Base-by-base conservation (phyloP, 2,329 filamentous ascomycete species). In the Boeremia exigua region DNA sequence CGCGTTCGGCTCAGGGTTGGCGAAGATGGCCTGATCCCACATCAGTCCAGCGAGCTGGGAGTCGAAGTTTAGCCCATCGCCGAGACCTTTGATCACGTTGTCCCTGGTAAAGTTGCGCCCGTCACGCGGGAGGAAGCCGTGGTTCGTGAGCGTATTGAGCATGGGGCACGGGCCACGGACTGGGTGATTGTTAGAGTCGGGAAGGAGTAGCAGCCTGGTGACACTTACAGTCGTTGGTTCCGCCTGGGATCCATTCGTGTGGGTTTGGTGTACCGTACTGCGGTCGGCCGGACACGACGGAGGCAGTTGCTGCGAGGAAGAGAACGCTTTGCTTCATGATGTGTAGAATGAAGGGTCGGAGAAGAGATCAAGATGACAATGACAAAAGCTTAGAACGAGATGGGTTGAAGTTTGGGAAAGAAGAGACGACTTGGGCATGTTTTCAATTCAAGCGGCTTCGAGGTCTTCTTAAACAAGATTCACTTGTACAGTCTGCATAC, bases 1-100 rank as follows among this genome's bases (percentile, higher is more conserved):
- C 8, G 67, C 66, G 33, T 71, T 71, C 3, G 67, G 67, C 12
- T 63, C 56, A 0, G 66, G 67, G 40, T 71, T 71, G 15, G 58
- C 63, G 29, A 68, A 60, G n/a, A 80, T 56, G 37, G 79, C 82
- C 48, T 75, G 70, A 6, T 77, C 62, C 59, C 76, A 82, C 71
- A 83, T 77, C 11, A 80, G 56, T 0, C 38, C 61, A 0, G 69
- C 77, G 1, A 83, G 70, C 1, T 69, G 64, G 1, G 54, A 53
- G 12, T 80, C 72, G 56, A 84, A 78, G 69, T 81, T 80, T 46
- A 83, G 65, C 1, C 70, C 79, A 0, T 69, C 63, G 3, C 61
- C 61, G 30, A 84, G 60, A 19, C 69, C 81, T 6, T 70, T 60
- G 6, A 80, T 61, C 0, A 76, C 73, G 17, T 71, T 73, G 42